Evolutionary conservation across 2,329 filamentous ascomycete species (phyloP).

Genomic region (Colletotrichum sp.): DNA sequence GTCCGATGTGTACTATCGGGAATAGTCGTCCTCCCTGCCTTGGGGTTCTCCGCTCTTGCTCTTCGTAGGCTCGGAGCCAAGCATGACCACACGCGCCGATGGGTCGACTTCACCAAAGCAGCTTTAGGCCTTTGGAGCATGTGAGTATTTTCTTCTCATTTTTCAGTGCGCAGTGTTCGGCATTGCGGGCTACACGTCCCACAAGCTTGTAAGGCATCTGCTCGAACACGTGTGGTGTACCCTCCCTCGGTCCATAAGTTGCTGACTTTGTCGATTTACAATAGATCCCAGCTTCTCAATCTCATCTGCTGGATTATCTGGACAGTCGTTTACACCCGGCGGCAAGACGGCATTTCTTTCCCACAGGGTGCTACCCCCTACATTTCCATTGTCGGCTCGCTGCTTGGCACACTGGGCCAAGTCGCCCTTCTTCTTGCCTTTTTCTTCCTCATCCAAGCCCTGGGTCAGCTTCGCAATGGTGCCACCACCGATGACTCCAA

Average conservation of each 20-base stretch:
- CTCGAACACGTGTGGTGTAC: neutral
- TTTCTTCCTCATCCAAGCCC: conserved; percentile 9
- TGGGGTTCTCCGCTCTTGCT: conserved; percentile 25
- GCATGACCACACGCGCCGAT: conserved; percentile 26
- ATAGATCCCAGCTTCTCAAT: neutral
- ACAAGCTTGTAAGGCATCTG: neutral
- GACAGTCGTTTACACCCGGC: too few relatives aligned
- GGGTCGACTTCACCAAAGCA: conserved; percentile 26
- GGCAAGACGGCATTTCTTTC: neutral
- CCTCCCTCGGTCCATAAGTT: neutral
- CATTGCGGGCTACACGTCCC: neutral
- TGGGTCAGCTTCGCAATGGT: neutral
- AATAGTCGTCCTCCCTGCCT: conserved; percentile 18
- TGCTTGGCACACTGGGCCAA: neutral
- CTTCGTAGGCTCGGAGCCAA: conserved; percentile 24
- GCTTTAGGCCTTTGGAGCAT: conserved; percentile 26
- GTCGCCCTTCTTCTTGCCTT: conserved; percentile 15
- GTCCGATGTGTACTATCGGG: conserved; percentile 15
- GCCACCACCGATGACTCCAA: neutral
- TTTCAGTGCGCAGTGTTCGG: neutral
- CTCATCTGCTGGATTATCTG: neutral
- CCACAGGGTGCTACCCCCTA: neutral
- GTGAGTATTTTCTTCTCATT: conserved; percentile 23
- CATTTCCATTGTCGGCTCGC: neutral
- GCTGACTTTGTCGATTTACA: neutral